Percentiles rank a stretch among this genome's conserved stretches.
phyloP scores from a whole-genome alignment of 2,329 filamentous ascomycete species.

The Aspergillus quadrilineatus region DNA sequence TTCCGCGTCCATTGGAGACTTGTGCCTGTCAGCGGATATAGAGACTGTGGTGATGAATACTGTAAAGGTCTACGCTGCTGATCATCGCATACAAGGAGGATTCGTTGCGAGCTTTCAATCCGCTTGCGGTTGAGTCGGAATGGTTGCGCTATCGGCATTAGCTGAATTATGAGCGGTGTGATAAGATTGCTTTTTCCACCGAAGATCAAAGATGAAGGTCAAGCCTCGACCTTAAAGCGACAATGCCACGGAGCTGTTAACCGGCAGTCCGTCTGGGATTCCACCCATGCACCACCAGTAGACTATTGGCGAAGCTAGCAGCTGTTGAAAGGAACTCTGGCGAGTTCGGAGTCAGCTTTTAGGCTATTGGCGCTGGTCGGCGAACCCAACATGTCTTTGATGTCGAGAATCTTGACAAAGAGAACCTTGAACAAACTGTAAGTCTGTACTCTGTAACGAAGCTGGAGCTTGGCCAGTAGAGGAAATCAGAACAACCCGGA shows the following conservation, averaged over 20 bases:
- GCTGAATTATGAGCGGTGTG: background rate
- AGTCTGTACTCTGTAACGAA: background rate
- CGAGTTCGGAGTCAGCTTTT: background rate
- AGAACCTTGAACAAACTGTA: background rate
- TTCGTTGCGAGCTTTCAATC: background rate
- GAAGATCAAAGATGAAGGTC: background rate
- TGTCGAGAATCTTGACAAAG: background rate
- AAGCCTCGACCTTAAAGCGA: background rate
- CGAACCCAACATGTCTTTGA: background rate
- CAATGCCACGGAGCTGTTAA: too few species aligned
- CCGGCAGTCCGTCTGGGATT: background rate
- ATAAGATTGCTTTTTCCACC: background rate
- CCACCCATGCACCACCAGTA: background rate
- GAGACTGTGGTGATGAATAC: background rate
- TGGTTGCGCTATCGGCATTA: background rate
- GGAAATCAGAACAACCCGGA: background rate
- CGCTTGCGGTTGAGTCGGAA: background rate
- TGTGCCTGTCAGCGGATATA: background rate
- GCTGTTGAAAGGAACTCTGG: background rate
- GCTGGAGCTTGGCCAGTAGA: background rate
- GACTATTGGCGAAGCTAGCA: background rate
- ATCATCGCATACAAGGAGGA: background rate
- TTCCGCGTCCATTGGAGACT: background rate
- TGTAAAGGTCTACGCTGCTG: background rate
- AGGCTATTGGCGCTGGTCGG: background rate